Evolutionary conservation across 768 basidiomycete genomes (phyloP).

Genomic region (Multifurca ochricompacta): DNA sequence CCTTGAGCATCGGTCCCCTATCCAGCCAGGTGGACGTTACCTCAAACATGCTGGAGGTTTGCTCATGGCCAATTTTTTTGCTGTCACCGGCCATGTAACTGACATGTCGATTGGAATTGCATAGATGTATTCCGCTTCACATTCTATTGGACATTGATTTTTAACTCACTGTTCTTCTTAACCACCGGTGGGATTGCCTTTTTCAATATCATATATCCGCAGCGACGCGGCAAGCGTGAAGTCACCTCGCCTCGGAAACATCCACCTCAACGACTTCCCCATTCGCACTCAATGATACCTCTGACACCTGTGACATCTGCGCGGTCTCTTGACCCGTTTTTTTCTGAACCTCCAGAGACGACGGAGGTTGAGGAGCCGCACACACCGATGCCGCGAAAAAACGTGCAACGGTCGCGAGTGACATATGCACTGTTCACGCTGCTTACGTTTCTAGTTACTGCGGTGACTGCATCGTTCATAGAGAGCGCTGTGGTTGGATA

Average conservation of each 20-base stretch:
- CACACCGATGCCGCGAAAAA: neutral
- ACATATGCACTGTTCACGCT: constrained; percentile 18
- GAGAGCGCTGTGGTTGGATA: constrained; percentile 20
- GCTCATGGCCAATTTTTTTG: neutral
- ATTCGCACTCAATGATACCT: constrained; percentile 4
- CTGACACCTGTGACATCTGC: constrained; percentile 9
- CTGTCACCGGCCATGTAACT: neutral
- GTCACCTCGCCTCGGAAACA: neutral
- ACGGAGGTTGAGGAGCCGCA: neutral
- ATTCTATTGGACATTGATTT: constrained; percentile 21
- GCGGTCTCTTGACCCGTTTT: constrained; percentile 4
- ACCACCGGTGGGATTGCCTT: constrained; percentile 14
- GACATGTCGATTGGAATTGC: neutral
- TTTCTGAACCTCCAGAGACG: neutral
- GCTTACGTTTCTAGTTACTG: constrained; percentile 10
- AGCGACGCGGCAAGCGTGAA: constrained; percentile 6
- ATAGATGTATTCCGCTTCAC: constrained; percentile 22
- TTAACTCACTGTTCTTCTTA: constrained; percentile 18
- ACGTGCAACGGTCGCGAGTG: constrained; percentile 17
- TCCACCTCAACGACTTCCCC: neutral
- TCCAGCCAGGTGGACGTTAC: constrained; percentile 17
- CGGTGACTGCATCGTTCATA: constrained; percentile 12
- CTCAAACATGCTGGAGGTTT: constrained; percentile 8
- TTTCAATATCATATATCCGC: constrained; percentile 19
- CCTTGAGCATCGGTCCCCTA: constrained; percentile 15